Evolutionary conservation across 2,329 filamentous ascomycete species (phyloP).

Genomic region (Ceratocystis destructans): DNA sequence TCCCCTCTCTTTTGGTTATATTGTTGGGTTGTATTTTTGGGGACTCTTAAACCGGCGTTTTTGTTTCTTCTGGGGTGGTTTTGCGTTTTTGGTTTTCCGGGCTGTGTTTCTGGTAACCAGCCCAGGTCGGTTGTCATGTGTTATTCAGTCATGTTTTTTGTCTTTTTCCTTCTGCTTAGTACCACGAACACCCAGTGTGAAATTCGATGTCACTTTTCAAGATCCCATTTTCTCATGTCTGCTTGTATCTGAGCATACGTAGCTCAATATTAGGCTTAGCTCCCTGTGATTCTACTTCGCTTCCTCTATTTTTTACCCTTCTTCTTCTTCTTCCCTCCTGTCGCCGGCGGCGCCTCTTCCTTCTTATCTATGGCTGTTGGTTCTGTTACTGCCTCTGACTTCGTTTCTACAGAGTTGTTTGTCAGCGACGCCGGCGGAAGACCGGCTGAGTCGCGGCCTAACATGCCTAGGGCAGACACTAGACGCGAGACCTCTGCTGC

Average conservation of each 20-base stretch:
- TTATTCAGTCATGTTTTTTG: slow-evolving; percentile 2
- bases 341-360: slow-evolving; percentile 23
- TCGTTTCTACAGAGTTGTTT: slow-evolving; percentile 25
- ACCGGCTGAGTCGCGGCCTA: slow-evolving; percentile 57
- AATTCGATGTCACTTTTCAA: too few relatives aligned
- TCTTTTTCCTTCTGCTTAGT: neutral
- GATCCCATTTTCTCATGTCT: too few relatives aligned
- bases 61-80: slow-evolving; percentile 8
- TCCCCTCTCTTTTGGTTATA: slow-evolving; percentile 17
- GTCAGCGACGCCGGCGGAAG: slow-evolving; percentile 32
- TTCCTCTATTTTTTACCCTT: slow-evolving; percentile 50
- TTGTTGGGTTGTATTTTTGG: slow-evolving; percentile 23
- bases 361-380: slow-evolving; percentile 25
- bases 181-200: too few relatives aligned
- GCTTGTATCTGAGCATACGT: too few relatives aligned
- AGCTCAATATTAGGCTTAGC: slow-evolving; percentile 13
- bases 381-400: slow-evolving; percentile 25
- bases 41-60: slow-evolving; percentile 14
- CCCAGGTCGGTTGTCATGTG: neutral
- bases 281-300: neutral
- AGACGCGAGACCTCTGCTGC: slow-evolving; percentile 78
- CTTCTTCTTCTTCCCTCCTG: slow-evolving; percentile 51
- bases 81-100: slow-evolving; percentile 7
- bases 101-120: slow-evolving; percentile 3
- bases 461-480: slow-evolving; percentile 58